Conservation (phyloP, 2,329 filamentous ascomycete genomes). For the Hypocreales sp. region DNA sequence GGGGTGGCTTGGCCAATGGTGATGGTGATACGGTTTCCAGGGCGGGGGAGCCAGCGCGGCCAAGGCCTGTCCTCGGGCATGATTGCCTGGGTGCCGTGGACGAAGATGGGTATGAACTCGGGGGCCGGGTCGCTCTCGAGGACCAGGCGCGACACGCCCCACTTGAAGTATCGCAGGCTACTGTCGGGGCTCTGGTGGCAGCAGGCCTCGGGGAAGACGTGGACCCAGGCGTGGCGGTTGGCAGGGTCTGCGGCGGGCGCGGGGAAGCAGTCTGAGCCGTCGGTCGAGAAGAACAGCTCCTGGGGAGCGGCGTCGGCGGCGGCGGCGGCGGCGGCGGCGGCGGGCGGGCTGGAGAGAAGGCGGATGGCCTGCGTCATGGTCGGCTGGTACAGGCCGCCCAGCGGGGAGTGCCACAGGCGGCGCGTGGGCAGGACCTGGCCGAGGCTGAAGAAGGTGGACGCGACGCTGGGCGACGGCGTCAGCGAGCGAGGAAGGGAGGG, state of each 20-base stretch:
- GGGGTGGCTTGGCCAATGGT: conserved; percentile 70
- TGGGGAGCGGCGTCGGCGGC: conserved; percentile 31
- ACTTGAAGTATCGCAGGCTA: conserved; percentile 93
- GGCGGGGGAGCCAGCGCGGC: conserved; percentile 66
- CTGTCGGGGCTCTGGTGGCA: conserved; percentile 74
- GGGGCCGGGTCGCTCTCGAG: conserved; percentile 79
- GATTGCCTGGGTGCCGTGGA: conserved; percentile 74
- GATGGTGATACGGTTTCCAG: conserved; percentile 53
- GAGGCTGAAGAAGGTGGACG: conserved; percentile 68
- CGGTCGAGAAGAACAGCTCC: conserved; percentile 45
- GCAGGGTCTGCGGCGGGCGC: conserved; percentile 56
- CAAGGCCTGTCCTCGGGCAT: conserved; percentile 75
- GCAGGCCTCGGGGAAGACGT: conserved; percentile 91
- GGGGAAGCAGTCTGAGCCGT: conserved; percentile 46
- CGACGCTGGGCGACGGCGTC: conserved; percentile 38
- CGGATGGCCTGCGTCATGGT: conserved; percentile 76
- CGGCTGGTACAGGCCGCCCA: conserved; percentile 80
- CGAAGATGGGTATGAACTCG: conserved; percentile 84
- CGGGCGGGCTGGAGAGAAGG: conserved; percentile 46
- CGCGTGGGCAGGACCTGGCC: conserved; percentile 89
- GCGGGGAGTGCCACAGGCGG: conserved; percentile 58
- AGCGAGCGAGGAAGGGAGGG: too few relatives aligned
- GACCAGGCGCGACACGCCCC: conserved; percentile 84
- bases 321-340: conserved; percentile 30
- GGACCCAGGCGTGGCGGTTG: conserved; percentile 70